These are phyloP conservation scores for Suhomyces sp. DNA, from an alignment of 805 yeast species.

Conservation along the genomic window DNA sequence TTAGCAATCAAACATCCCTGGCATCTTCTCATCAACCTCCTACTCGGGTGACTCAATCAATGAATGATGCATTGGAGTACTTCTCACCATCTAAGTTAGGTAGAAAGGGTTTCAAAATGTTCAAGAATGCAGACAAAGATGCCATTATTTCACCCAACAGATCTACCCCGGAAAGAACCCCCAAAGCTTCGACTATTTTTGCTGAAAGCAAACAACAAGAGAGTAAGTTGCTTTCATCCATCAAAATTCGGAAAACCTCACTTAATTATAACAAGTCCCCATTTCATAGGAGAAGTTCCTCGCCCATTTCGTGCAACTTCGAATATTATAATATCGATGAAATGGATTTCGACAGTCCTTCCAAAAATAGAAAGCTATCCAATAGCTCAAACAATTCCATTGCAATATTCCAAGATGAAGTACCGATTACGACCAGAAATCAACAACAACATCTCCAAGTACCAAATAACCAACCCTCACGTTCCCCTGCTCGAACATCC, in stretches of 20 bases:
- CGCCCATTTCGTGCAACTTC: slow-evolving; percentile 12
- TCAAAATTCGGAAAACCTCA: slow-evolving; percentile 13
- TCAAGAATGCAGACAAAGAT: slow-evolving; percentile 32
- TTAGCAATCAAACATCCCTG: not conserved
- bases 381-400: slow-evolving; percentile 18
- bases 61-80: slow-evolving; percentile 3
- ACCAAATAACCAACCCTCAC: slow-evolving; percentile 38
- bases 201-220: not conserved
- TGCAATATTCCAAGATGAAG: slow-evolving; percentile 24
- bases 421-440: not conserved
- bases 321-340: slow-evolving; percentile 29
- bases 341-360: slow-evolving; percentile 28
- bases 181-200: slow-evolving; percentile 3
- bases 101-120: slow-evolving; percentile 31
- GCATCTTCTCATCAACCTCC: not conserved
- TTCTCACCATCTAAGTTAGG: slow-evolving; percentile 30
- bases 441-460: not conserved
- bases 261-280: slow-evolving; percentile 13
- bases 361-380: slow-evolving; percentile 26
- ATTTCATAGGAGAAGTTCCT: slow-evolving; percentile 10
- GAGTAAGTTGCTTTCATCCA: slow-evolving; percentile 2
- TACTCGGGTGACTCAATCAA: not conserved
- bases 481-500: slow-evolving; percentile 20
- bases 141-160: slow-evolving; percentile 34
- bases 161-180: slow-evolving; percentile 11